Base-by-base conservation (phyloP, 257 asterid species). In the Jacaranda copaia region DNA sequence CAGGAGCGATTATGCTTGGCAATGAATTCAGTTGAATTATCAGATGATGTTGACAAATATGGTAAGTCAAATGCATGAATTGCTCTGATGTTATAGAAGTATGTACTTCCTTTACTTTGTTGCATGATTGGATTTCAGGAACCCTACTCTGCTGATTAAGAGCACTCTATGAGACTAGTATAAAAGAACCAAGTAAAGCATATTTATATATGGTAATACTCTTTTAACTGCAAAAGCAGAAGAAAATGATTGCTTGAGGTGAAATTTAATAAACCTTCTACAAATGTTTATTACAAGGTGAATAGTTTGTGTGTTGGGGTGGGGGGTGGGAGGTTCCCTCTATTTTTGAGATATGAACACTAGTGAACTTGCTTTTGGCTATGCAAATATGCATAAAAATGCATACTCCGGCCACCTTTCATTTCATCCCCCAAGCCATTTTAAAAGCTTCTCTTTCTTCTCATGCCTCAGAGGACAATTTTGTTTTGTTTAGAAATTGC, bases 1-100 rank as follows among this genome's bases (percentile, higher is more conserved):
- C 86, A 83, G 67, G 90, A 86, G 73, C 80, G 66, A 49, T 55
- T 83, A 59, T 85, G 86, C 71, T 77, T 80, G 80, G 81, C 85
- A 15, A 76, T 88, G 88, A 87, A 65, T 60, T 82, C 87, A 66
- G 65, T 71, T 62, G 85, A 83, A 48, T 64, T 80, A 14, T 65
- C 49, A 64, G 76, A 77, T 48, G 82, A 74, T 43, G 35, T 49
- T 53, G 85, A 83, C 58, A 58, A 63, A 68, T 67, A 51, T 43
- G 75, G 96, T 91, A 83, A 89, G 94, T 86, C 73, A 77, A 78
- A 40, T 59, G 16, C 80, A 67, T 55, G 58, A 45, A 58, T 35
- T 74, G 5, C 43, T 25, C 52, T 49, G 43, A 52, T 68, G 58
- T 61, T 56, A 12, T 59, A 42, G 39, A 42, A 20, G 16, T 39